phyloP scores from a whole-genome alignment of 2,329 filamentous ascomycete species.

The Beauveria scarabaeidicola region DNA sequence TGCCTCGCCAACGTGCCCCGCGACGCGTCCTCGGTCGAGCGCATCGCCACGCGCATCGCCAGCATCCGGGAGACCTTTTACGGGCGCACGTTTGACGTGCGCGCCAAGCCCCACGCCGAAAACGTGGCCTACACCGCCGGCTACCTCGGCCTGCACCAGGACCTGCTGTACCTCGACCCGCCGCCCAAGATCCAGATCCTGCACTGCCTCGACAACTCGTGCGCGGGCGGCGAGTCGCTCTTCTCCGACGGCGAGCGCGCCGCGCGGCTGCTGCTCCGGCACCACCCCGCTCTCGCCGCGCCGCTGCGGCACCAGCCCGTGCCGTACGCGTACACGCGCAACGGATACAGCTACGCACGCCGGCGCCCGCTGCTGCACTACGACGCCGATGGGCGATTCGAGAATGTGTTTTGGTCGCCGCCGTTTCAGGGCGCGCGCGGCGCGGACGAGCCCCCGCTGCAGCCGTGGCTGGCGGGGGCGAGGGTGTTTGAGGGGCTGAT shows the following conservation, averaged over 20 bases:
- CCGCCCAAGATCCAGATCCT: slow-evolving; percentile 79
- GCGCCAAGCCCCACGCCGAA: slow-evolving; percentile 70
- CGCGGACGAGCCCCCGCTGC: slow-evolving; percentile 16
- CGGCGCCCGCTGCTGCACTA: slow-evolving; percentile 44
- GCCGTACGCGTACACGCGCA: slow-evolving; percentile 62
- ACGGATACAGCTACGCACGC: slow-evolving; percentile 54
- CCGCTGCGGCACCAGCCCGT: slow-evolving; percentile 38
- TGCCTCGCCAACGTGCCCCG: slow-evolving; percentile 69
- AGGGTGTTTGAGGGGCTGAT: slow-evolving; percentile 49
- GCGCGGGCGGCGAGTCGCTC: slow-evolving; percentile 71
- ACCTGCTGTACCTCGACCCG: slow-evolving; percentile 76
- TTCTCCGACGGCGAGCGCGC: slow-evolving; percentile 71
- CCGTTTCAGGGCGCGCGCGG: slow-evolving; percentile 61
- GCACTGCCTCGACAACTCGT: slow-evolving; percentile 78
- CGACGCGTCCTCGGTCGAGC: slow-evolving; percentile 54
- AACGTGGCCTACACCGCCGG: slow-evolving; percentile 87
- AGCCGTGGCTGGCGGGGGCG: slow-evolving; percentile 40
- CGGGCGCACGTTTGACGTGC: slow-evolving; percentile 83
- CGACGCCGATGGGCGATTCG: slow-evolving; percentile 15
- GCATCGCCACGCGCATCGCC: slow-evolving; percentile 65
- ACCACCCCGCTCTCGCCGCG: neutral
- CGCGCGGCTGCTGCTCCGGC: slow-evolving; percentile 26
- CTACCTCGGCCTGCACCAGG: slow-evolving; percentile 84
- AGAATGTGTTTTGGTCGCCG: slow-evolving; percentile 55
- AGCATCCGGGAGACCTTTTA: slow-evolving; percentile 82